phyloP scores from a whole-genome alignment of 305 asterid genomes.

The Fraxinus nigra region DNA sequence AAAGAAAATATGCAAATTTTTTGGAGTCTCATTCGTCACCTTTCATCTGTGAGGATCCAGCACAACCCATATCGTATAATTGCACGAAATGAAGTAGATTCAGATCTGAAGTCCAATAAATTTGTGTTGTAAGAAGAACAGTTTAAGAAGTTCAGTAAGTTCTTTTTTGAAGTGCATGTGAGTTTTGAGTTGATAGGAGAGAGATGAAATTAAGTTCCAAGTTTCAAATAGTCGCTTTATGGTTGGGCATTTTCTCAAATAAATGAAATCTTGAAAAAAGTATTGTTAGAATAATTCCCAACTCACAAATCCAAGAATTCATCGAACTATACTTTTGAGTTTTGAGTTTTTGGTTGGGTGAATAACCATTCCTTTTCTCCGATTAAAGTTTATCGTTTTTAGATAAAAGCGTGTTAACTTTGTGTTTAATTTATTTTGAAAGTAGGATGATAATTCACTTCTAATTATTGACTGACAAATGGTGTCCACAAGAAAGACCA shows the following conservation, averaged over 20 bases:
- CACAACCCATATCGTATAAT: conserved; percentile 63
- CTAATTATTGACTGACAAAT: background rate
- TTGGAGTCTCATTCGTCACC: conserved; percentile 35
- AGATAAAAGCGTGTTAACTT: background rate
- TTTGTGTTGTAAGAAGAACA: background rate
- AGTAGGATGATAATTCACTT: background rate
- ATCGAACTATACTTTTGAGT: background rate
- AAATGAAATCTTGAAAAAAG: background rate
- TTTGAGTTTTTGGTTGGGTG: background rate
- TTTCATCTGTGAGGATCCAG: conserved; percentile 63
- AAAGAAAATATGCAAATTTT: background rate
- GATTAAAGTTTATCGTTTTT: background rate
- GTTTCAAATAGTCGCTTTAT: background rate
- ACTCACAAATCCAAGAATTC: background rate
- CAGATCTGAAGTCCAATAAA: background rate
- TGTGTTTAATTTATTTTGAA: background rate
- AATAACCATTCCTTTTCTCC: background rate
- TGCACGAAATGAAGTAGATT: conserved; percentile 8
- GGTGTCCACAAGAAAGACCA: conserved; percentile 33
- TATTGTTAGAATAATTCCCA: background rate
- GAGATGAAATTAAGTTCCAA: background rate
- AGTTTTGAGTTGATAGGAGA: background rate
- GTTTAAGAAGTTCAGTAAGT: background rate
- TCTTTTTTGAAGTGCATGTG: conserved; percentile 1
- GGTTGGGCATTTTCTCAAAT: background rate